Conservation (phyloP, 2,329 filamentous ascomycete genomes). For the Cytospora schulzeri region DNA sequence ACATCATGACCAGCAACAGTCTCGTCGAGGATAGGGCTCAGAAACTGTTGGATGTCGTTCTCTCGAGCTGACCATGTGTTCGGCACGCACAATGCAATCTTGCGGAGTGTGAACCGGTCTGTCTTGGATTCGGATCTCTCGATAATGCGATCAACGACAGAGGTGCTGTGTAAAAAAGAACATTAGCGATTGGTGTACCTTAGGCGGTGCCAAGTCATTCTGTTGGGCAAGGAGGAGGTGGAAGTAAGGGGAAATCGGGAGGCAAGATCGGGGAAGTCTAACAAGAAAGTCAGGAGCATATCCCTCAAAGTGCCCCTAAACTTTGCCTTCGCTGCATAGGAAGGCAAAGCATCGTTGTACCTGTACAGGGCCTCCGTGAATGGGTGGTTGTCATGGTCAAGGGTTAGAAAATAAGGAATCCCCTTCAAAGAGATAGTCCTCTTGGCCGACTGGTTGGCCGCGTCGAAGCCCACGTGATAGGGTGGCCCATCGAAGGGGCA, state of each 20-base stretch:
- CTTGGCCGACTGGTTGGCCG: neutral
- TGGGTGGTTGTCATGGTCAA: neutral
- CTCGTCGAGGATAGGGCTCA: conserved; percentile 7
- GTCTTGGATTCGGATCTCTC: neutral
- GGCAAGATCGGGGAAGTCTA: neutral
- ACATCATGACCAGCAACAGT: neutral
- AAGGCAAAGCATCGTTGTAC: neutral
- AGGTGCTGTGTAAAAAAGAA: too few relatives aligned
- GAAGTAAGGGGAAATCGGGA: neutral
- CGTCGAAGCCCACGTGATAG: conserved; percentile 3
- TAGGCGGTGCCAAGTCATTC: too few relatives aligned
- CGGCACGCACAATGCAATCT: conserved; percentile 4
- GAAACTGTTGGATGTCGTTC: conserved; percentile 9
- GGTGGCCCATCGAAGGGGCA: conserved; percentile 14
- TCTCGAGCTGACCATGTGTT: conserved; percentile 15
- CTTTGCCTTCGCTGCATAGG: neutral
- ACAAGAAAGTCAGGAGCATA: conserved; percentile 10
- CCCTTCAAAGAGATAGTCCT: conserved; percentile 8
- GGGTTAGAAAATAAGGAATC: conserved; percentile 4
- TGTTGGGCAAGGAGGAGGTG: neutral
- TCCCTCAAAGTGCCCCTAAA: neutral
- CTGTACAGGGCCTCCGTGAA: conserved; percentile 12
- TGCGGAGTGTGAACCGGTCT: neutral
- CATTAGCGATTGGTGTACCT: too few relatives aligned
- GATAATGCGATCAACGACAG: neutral